Evolutionary conservation across 2,329 filamentous ascomycete genomes (phyloP).

Genomic region (Coniochaeta ligniaria): DNA sequence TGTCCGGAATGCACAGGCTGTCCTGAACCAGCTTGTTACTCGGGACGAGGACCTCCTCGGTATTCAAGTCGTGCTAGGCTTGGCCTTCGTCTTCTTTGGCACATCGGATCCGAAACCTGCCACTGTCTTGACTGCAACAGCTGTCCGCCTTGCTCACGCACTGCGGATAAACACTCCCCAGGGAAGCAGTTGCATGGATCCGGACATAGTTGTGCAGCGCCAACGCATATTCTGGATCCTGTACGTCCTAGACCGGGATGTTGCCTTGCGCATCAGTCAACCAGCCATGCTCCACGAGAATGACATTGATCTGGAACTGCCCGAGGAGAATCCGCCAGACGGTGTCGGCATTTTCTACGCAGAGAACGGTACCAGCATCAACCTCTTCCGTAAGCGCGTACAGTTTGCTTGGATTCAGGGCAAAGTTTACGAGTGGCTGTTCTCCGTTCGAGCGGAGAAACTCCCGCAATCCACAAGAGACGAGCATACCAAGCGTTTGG

Average conservation of each 20-base stretch:
- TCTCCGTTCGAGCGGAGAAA: constrained; percentile 20
- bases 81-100: constrained; percentile 14
- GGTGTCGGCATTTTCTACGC: constrained; percentile 25
- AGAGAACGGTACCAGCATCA: constrained; percentile 25
- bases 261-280: constrained; percentile 26
- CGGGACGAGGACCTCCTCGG: constrained; percentile 13
- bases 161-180: constrained; percentile 10
- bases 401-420: constrained; percentile 33
- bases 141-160: constrained; percentile 15
- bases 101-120: constrained; percentile 13
- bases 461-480: constrained; percentile 18
- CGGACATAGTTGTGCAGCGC: constrained; percentile 8
- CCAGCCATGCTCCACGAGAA: constrained; percentile 30
- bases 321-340: constrained; percentile 19
- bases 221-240: constrained; percentile 19
- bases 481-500: constrained; percentile 18
- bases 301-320: constrained; percentile 32
- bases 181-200: constrained; percentile 3
- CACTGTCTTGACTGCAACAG: constrained; percentile 13
- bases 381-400: constrained; percentile 30
- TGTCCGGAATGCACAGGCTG: constrained; percentile 9
- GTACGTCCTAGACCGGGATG: constrained; percentile 22
- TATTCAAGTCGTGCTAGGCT: constrained; percentile 16
- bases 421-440: constrained; percentile 31
- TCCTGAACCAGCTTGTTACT: constrained; percentile 13